Base-by-base conservation (phyloP, 1,139 yeast genomes). In the Wickerhamomyces sp. region DNA sequence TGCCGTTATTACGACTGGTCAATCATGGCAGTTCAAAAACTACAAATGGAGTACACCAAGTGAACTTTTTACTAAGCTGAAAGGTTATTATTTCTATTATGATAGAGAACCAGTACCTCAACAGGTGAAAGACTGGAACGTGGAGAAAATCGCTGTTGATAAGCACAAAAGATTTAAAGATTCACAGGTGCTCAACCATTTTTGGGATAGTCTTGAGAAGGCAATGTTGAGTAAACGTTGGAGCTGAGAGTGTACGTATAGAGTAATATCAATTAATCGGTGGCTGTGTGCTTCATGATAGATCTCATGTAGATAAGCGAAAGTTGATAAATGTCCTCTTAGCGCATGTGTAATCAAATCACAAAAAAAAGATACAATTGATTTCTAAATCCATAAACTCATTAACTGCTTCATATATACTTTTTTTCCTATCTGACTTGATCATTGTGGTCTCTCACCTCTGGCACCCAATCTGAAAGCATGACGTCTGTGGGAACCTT, bases 1-100 rank as follows among this genome's bases (percentile, higher is more conserved):
- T 32, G 97, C 95, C 0, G 86, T 91, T 23, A 84, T 91, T 63
- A 91, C 96, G 13, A 91, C 97, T 2, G 98, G 99, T 14, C 98
- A 91, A 62, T 72, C 81, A 35, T 91, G 99, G 99, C 99, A 91
- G 62, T 86, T 91, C 61, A 76, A 85, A 51, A 78, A 80, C 51
- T 91, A 91, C 60, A 84, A 82, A 53, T 84, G 88, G 75, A 70
- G 79, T 24, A 77, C 80, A 40, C 96, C 98, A 2, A 78, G 83
- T 41, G 67, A 69, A 26, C 66, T 91, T 45, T 93, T 91, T 59
- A 94, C 84, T 52, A 78, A 77, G 49, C 85, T 85, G 43, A 78
- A 83, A 40, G 98, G 98, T 2, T 88, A 78, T 54, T 84, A 77
- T 50, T 69, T 88, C 48, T 71, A 80, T 32, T 88, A 78, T 58